Evolutionary conservation across 2,329 filamentous ascomycete species (phyloP), one percentile per base, ranked within the genome.

Genomic region (Monosporascus ibericus): DNA sequence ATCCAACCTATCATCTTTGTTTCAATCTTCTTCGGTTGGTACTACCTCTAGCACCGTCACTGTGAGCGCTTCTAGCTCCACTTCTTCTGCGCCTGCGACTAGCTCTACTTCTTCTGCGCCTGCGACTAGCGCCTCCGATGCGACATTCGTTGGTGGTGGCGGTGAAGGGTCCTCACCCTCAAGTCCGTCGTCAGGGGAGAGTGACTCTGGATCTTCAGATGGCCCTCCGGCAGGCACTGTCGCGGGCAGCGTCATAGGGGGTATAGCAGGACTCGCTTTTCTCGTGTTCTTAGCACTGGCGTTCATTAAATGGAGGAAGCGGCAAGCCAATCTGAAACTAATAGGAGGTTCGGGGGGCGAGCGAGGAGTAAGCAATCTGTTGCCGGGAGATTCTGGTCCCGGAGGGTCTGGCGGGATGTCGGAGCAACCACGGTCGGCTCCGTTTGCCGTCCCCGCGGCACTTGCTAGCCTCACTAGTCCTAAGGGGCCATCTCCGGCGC

Each of bases 211-310:
- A 2, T 52, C 66, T 37, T 56, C 61, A 3, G 53, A 54, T 27
- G 50, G 55, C 22, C 50, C 65, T 5, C 63, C 68, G 6, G 64
- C 67, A 2, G 65, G 62, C 22, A 67, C 69, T 8, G 63, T 84
- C 27, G 79, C 81, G 7, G 81, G 80, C 1, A 75, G 81, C 34
- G 78, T 84, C 1, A 70, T 84, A 18, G 81, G 81, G 22, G 74
- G 78, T 40, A 64, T 86, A 34, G 82, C 82, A 17, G 83, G 82
- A 18, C 66, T 80, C 2, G 81, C 81, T 14, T 70, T 85, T 46
- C 64, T 86, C 48, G 66, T 81, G 4, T 63, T 85, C 5, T 63
- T 84, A 20, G 64, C 81, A 6, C 66, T 85, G 52, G 70, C 79
- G 53, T 60, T 78, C n/a, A 62, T 85, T 44, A 73, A 74, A 58